Conservation (phyloP, 345 rosid species). For the Populus deltoides region DNA sequence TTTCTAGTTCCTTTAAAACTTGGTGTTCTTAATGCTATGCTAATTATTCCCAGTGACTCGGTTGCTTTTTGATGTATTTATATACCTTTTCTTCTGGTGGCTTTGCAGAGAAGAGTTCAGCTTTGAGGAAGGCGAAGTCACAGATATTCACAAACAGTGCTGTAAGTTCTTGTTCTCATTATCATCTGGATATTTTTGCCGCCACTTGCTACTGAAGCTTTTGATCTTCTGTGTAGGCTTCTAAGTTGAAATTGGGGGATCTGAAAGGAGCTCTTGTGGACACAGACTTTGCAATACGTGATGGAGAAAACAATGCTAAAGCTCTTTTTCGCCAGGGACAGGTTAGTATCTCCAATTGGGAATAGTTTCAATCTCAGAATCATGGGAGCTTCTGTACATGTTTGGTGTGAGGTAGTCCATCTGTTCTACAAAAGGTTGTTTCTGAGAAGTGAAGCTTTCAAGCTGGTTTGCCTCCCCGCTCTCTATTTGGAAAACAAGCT, state of each 20-base stretch:
- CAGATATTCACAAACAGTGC: constrained; percentile 88
- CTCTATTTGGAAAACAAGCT: neutral
- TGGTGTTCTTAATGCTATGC: neutral
- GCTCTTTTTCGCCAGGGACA: constrained; percentile 97
- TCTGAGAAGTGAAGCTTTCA: neutral
- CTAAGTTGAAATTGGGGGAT: constrained; percentile 81
- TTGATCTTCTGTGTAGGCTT: constrained; percentile 47
- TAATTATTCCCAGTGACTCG: neutral
- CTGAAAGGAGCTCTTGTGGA: constrained; percentile 82
- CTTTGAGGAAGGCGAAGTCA: constrained; percentile 82
- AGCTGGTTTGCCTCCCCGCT: neutral
- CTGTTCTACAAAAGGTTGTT: neutral
- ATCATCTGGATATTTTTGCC: neutral
- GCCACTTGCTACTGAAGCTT: neutral
- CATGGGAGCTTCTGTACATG: neutral
- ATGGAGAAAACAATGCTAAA: constrained; percentile 77
- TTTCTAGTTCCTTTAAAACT: neutral
- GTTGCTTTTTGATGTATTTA: constrained; percentile 4
- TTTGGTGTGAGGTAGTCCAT: neutral
- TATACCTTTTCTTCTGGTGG: constrained; percentile 11
- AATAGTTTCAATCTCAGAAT: constrained; percentile 10
- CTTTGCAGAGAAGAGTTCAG: constrained; percentile 59
- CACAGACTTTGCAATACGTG: constrained; percentile 87
- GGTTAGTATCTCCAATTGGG: constrained; percentile 41
- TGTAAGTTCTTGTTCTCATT: constrained; percentile 46